Percentiles rank a stretch among this genome's conserved stretches.
Evolutionary conservation across 1,139 yeast species (phyloP).

Genomic region (Blastobotrys buckinghamii): DNA sequence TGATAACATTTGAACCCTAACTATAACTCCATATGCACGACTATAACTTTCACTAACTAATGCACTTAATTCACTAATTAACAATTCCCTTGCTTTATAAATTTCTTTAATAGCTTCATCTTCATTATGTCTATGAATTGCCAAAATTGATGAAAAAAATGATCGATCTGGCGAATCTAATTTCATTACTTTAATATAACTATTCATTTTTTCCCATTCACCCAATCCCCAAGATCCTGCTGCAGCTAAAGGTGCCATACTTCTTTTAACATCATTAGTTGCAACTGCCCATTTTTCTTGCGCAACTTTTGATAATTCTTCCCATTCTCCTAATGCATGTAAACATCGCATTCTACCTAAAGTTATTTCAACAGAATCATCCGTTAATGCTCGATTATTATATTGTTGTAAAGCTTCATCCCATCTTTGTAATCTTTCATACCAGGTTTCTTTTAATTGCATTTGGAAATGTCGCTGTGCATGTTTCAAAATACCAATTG

Average conservation of each 20-base stretch:
- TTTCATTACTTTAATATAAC: conserved; percentile 85
- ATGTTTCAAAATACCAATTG: conserved; percentile 91
- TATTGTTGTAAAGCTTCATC: conserved; percentile 94
- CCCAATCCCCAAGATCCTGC: conserved; percentile 99
- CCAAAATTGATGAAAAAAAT: conserved; percentile 84
- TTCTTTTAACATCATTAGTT: conserved; percentile 64
- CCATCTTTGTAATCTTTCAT: conserved; percentile 95
- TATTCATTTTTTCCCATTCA: conserved; percentile 95
- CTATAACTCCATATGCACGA: conserved; percentile 95
- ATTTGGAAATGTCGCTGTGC: conserved; percentile 92
- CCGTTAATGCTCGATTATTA: conserved; percentile 57
- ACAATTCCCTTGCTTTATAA: conserved; percentile 73
- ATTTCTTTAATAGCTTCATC: conserved; percentile 77
- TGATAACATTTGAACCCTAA: conserved; percentile 93
- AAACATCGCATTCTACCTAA: conserved; percentile 98
- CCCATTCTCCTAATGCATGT: conserved; percentile 99
- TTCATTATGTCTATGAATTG: conserved; percentile 80
- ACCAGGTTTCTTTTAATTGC: conserved; percentile 96
- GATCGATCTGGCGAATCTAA: conserved; percentile 91
- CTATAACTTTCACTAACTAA: conserved; percentile 92
- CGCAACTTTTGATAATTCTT: conserved; percentile 78
- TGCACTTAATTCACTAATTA: conserved; percentile 92
- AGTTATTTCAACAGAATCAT: conserved; percentile 59
- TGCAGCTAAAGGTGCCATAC: conserved; percentile 97
- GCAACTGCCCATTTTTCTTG: conserved; percentile 78